phyloP scores from a whole-genome alignment of 371 early-diverging fungal species.

The Massospora cicadina region DNA sequence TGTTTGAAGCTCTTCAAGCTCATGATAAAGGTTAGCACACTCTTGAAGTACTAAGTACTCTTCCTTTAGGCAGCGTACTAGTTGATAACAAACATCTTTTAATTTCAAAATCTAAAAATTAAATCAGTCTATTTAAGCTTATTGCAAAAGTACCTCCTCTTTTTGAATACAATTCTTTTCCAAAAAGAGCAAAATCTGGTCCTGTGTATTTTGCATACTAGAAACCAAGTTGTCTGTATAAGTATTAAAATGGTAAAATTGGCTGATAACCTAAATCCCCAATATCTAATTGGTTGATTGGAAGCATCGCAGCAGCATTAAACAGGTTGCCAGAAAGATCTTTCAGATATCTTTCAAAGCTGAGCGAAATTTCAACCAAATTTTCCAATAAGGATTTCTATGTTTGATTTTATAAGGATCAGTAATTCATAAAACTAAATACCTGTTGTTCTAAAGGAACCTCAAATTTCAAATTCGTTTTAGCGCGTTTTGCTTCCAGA shows the following conservation, averaged over 20 bases:
- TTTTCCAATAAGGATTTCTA: background rate
- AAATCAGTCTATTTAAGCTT: background rate
- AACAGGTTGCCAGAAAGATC: background rate
- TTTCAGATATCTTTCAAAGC: background rate
- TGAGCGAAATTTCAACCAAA: background rate
- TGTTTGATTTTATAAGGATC: background rate
- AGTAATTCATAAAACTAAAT: too few relatives aligned
- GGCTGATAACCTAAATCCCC: background rate
- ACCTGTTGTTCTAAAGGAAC: background rate
- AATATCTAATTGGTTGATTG: background rate
- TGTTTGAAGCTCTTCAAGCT: background rate
- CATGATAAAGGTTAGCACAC: background rate
- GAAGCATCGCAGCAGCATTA: background rate
- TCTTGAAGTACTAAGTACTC: background rate
- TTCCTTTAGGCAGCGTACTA: background rate
- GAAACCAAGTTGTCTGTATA: background rate
- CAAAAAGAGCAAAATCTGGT: background rate
- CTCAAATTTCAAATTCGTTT: background rate
- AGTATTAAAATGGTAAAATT: background rate
- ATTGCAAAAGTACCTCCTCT: background rate
- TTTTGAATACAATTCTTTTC: background rate
- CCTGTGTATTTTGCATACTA: background rate
- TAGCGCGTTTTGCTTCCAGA: background rate
- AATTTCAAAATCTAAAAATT: background rate
- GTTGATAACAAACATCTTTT: background rate